phyloP scores from a whole-genome alignment of 2,329 filamentous ascomycete genomes.

The Penicillium expansum region DNA sequence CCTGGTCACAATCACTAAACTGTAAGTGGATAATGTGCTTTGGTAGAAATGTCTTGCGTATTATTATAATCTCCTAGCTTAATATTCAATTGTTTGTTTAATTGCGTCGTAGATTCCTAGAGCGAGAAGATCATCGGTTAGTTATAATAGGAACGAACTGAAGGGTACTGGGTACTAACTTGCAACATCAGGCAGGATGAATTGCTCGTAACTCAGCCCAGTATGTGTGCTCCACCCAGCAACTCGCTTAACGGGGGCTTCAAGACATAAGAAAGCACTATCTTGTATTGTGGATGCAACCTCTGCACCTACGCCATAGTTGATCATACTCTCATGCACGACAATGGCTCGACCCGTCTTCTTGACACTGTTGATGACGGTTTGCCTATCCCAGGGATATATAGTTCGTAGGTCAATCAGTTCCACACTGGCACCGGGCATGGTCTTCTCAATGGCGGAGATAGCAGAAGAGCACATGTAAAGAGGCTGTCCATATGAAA shows the following conservation, averaged over 20 bases:
- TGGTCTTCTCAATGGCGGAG: conserved; percentile 69
- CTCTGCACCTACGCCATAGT: conserved; percentile 84
- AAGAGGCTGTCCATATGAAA: conserved; percentile 86
- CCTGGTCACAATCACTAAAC: not conserved
- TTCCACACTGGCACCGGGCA: conserved; percentile 70
- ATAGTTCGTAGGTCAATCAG: conserved; percentile 84
- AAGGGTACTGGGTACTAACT: conserved; percentile 60
- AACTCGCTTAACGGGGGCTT: conserved; percentile 80
- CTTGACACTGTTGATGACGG: conserved; percentile 74
- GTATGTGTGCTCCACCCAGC: conserved; percentile 88
- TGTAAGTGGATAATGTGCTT: not conserved
- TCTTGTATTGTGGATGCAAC: conserved; percentile 87
- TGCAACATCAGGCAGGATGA: conserved; percentile 79
- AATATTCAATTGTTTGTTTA: conserved; percentile 63
- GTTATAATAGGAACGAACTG: not conserved
- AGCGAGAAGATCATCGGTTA: not conserved
- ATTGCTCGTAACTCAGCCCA: conserved; percentile 74
- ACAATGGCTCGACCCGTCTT: conserved; percentile 86
- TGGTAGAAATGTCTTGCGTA: not conserved
- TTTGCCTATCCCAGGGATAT: conserved; percentile 86
- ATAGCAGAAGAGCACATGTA: conserved; percentile 81
- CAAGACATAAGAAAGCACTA: conserved; percentile 76
- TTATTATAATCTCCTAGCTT: conserved; percentile 15
- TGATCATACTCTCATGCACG: conserved; percentile 90
- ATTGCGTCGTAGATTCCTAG: conserved; percentile 4